Conservation (phyloP, 805 yeast genomes). For the Cyberlindnera japonica region DNA sequence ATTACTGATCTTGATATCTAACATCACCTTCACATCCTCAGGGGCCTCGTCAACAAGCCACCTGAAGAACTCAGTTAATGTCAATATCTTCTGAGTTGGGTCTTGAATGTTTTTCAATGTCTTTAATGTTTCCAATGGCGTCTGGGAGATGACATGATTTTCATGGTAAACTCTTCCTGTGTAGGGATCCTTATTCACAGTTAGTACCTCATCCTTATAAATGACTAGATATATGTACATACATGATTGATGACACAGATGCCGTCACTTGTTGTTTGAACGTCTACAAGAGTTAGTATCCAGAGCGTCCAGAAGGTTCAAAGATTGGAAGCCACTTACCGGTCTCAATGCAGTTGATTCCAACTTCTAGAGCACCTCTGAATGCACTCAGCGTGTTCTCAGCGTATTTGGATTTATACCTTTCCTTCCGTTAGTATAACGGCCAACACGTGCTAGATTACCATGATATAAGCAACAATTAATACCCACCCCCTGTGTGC, state of each 20-base stretch:
- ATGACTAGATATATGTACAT: slow-evolving; percentile 1
- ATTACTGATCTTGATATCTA: slow-evolving; percentile 50
- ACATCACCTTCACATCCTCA: slow-evolving; percentile 34
- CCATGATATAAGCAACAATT: too few species aligned
- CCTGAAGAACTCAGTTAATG: slow-evolving; percentile 37
- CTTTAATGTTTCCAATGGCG: slow-evolving; percentile 34
- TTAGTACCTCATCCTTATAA: not conserved
- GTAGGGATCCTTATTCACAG: slow-evolving; percentile 33
- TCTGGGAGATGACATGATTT: slow-evolving; percentile 34
- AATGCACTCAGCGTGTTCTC: slow-evolving; percentile 47
- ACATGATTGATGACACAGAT: slow-evolving; percentile 48
- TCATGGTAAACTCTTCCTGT: slow-evolving; percentile 47
- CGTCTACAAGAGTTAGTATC: slow-evolving; percentile 30
- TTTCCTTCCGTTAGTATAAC: too few species aligned
- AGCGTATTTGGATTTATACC: slow-evolving; percentile 36
- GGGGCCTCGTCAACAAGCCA: slow-evolving; percentile 32
- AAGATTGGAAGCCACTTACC: slow-evolving; percentile 11
- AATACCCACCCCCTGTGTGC: slow-evolving; percentile 19
- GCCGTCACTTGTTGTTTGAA: slow-evolving; percentile 53
- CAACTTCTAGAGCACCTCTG: slow-evolving; percentile 43
- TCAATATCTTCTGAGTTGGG: slow-evolving; percentile 36
- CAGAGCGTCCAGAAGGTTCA: not conserved
- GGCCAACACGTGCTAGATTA: too few species aligned
- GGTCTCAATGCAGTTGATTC: slow-evolving; percentile 45
- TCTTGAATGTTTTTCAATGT: slow-evolving; percentile 33